phyloP scores from a whole-genome alignment of 78 protist genomes.

The slime mould (Dictyostelium discoideum) region DNA sequence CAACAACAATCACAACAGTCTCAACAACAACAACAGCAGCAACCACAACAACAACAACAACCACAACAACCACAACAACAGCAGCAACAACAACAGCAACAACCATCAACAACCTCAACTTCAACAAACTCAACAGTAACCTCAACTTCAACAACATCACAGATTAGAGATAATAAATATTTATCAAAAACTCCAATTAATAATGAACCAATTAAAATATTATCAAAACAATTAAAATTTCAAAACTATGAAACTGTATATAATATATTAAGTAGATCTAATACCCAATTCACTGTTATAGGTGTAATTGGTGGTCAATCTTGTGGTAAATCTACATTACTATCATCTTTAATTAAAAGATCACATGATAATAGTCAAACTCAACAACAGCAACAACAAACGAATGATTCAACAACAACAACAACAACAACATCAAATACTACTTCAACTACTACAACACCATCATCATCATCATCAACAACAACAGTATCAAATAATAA shows the following conservation, averaged over 20 bases:
- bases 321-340: conserved; percentile 54
- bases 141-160: background rate
- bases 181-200: background rate
- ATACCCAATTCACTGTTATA: conserved; percentile 44
- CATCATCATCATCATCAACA: background rate
- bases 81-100: background rate
- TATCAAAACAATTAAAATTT: conserved; percentile 23
- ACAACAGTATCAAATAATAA: background rate
- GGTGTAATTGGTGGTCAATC: conserved; percentile 70
- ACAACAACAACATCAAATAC: background rate
- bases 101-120: background rate
- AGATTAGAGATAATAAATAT: no score
- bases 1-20: background rate
- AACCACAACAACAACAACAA: background rate
- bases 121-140: background rate
- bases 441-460: conserved; percentile 6
- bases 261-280: background rate
- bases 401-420: background rate
- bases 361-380: background rate
- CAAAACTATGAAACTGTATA: background rate
- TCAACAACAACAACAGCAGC: no score
- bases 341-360: conserved; percentile 36
- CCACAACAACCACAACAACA: background rate
- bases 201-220: background rate
- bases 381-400: background rate